phyloP scores from a whole-genome alignment of 2,329 filamentous ascomycete genomes.

The Cryphonectria parasitica region DNA sequence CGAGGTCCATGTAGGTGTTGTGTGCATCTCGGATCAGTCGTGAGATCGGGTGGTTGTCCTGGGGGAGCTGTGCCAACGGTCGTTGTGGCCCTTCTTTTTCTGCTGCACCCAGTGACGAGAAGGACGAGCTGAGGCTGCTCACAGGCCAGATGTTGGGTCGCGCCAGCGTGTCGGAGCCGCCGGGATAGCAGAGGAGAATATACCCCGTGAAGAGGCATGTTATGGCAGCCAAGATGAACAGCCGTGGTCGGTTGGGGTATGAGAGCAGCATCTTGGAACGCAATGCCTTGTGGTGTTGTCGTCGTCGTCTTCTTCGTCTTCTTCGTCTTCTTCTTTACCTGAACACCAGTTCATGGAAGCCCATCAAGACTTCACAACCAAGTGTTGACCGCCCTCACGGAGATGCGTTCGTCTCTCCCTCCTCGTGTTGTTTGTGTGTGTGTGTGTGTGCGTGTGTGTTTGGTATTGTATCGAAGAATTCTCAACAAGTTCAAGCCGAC shows the following conservation, averaged over 20 bases:
- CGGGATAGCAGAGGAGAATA: neutral
- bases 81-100: neutral
- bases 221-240: neutral
- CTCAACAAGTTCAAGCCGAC: neutral
- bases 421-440: neutral
- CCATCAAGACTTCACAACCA: neutral
- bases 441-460: neutral
- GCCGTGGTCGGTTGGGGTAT: constrained; percentile 1
- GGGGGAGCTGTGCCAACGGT: neutral
- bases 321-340: neutral
- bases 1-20: constrained; percentile 41
- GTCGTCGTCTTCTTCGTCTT: neutral
- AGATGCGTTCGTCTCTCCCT: neutral
- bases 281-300: neutral
- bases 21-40: constrained; percentile 47
- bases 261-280: constrained; percentile 1
- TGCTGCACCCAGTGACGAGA: neutral
- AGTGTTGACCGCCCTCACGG: neutral
- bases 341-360: neutral
- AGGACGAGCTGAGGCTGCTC: neutral
- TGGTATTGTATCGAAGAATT: neutral
- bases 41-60: constrained; percentile 48
- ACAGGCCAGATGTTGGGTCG: neutral
- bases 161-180: neutral
- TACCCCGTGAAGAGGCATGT: constrained; percentile 3